Evolutionary conservation across 2,329 filamentous ascomycete species (phyloP), one percentile per base, ranked within the genome.

Genomic region (Ascochyta lentis): DNA sequence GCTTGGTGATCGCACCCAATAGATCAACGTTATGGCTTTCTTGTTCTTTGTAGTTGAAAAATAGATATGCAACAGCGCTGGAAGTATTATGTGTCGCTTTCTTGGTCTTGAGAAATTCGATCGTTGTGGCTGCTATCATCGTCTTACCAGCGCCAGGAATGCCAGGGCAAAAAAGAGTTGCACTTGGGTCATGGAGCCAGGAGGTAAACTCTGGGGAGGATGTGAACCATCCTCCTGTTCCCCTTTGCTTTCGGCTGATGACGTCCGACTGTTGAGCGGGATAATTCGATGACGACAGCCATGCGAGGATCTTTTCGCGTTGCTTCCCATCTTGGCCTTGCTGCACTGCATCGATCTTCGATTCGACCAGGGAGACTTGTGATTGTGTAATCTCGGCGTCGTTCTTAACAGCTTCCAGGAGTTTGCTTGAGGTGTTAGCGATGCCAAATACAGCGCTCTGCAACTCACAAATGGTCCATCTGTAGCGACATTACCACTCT

Each of bases 1-100:
- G 76, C 38, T 72, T 73, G 1, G 76, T 22, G 1, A 79, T 48
- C 41, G 64, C 70, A 1, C 62, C 45, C 0, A 77, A 49, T 1
- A 77, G 44, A 7, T 64, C 26, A 0, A 55, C n/a, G 6, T 16
- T 65, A 34, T 76, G 74, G 1, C 65, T 61, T 2, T 62, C 62
- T 2, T 67, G 61, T 0, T 43, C 54, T 8, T 63, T 62, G 43
- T 72, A 76, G 33, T 76, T 70, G 49, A 66, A 76, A 40, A 70
- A 78, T 1, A 75, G 8, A 29, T 71, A 78, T 2, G 67, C 68
- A 15, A 78, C 56, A 2, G 29, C 3, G 3, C 15, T 4, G 22
- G 49, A 10, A 23, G 12, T 10, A 23, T 13, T 15, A 16, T 53
- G 52, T n/a, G n/a, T 39, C 15, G 8, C 24, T 10, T 23, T 27